phyloP scores from a whole-genome alignment of 1,139 yeast genomes.

The Starmera stellimalicola region DNA sequence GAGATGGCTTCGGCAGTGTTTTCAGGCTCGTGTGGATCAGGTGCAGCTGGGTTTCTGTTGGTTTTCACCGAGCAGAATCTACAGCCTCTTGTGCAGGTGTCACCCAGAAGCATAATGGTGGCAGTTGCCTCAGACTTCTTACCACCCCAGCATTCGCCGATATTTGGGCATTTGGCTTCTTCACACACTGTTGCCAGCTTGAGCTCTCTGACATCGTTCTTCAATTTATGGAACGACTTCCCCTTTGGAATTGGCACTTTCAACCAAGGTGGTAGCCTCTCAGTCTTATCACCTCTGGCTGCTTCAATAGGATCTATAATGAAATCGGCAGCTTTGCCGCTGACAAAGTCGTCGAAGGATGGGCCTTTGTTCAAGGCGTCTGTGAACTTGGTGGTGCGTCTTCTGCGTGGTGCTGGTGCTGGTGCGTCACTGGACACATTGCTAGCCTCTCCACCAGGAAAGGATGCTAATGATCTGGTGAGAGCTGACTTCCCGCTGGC shows the following conservation, averaged over 20 bases:
- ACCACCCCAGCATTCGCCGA: slow-evolving; percentile 99
- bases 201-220: slow-evolving; percentile 79
- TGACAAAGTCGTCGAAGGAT: slow-evolving; percentile 82
- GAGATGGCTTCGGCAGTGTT: slow-evolving; percentile 96
- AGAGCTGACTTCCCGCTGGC: background rate
- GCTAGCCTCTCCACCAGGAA: background rate
- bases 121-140: slow-evolving; percentile 96
- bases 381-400: slow-evolving; percentile 54
- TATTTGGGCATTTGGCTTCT: slow-evolving; percentile 97
- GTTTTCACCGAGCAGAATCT: slow-evolving; percentile 97
- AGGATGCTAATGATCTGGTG: background rate
- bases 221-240: slow-evolving; percentile 64
- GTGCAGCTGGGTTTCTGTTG: slow-evolving; percentile 72
- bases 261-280: slow-evolving; percentile 77
- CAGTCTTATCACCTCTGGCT: slow-evolving; percentile 37
- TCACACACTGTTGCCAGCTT: slow-evolving; percentile 94
- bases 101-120: slow-evolving; percentile 96
- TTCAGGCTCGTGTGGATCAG: slow-evolving; percentile 96
- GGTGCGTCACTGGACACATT: no score
- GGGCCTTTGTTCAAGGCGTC: slow-evolving; percentile 81
- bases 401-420: slow-evolving; percentile 25
- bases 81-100: slow-evolving; percentile 97
- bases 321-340: slow-evolving; percentile 66
- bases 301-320: slow-evolving; percentile 62
- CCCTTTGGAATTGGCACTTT: slow-evolving; percentile 96